Percentiles rank a stretch among this genome's conserved stretches.
These are phyloP conservation scores for Solanum hybrid DNA, from an alignment of 305 asterid genomes.

Conservation along the genomic window DNA sequence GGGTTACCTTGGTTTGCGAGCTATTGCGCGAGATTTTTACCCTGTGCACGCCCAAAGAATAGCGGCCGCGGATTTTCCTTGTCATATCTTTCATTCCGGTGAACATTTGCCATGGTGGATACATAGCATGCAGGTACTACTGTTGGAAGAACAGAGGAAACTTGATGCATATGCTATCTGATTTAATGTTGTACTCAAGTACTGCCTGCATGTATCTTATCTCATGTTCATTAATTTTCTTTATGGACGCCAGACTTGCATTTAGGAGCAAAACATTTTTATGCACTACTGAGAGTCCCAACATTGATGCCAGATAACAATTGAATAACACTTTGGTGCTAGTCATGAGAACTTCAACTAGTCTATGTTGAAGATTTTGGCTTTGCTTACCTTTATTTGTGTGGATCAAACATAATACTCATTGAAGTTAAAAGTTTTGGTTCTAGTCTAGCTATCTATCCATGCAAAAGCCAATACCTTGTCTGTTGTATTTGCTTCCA, in stretches of 20 bases:
- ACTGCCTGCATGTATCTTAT: neutral
- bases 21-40: too few relatives aligned
- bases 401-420: neutral
- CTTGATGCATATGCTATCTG: neutral
- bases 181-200: neutral
- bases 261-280: neutral
- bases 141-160: neutral
- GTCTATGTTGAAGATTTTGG: neutral
- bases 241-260: neutral
- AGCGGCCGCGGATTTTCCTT: too few relatives aligned
- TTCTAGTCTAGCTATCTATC: neutral
- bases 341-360: neutral
- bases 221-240: too few relatives aligned
- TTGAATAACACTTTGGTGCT: neutral
- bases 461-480: neutral
- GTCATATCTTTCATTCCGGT: neutral
- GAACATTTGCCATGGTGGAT: neutral
- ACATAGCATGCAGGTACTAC: neutral
- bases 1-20: too few relatives aligned
- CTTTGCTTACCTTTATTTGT: neutral
- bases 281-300: neutral
- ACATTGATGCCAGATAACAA: neutral
- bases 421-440: too few relatives aligned
- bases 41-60: too few relatives aligned
- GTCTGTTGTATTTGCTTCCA: neutral